These are phyloP conservation scores for Puccinia horiana DNA, from an alignment of 1,284 basidiomycete species.

Conservation along the genomic window DNA sequence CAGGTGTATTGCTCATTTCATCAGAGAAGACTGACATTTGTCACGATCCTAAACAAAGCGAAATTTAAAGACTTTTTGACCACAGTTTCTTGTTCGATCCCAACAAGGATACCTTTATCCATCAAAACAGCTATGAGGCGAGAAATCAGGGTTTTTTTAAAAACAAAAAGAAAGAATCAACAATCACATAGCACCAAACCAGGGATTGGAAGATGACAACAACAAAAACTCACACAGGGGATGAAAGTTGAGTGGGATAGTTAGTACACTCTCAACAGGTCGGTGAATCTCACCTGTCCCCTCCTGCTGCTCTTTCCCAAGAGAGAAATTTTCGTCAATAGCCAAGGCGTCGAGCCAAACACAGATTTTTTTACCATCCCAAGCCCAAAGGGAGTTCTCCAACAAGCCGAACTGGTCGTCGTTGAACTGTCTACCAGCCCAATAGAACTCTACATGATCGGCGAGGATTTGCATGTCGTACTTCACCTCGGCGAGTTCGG, in stretches of 20 bases:
- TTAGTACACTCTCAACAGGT: constrained; percentile 86
- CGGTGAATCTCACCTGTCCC: constrained; percentile 56
- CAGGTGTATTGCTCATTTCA: not conserved
- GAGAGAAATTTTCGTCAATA: constrained; percentile 66
- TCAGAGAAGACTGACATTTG: constrained; percentile 68
- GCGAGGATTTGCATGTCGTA: constrained; percentile 98
- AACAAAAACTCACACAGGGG: constrained; percentile 74
- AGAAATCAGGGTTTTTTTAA: not conserved
- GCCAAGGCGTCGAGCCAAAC: constrained; percentile 94
- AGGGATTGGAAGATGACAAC: not conserved
- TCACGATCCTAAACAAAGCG: constrained; percentile 85
- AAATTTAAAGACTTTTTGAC: constrained; percentile 79
- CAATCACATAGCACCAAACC: not conserved
- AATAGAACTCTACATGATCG: constrained; percentile 93
- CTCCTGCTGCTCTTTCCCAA: constrained; percentile 45
- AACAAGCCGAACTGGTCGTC: constrained; percentile 74
- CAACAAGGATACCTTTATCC: constrained; percentile 98
- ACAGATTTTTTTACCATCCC: constrained; percentile 82
- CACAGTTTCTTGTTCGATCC: constrained; percentile 83
- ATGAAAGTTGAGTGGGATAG: constrained; percentile 88
- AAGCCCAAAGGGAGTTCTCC: constrained; percentile 97
- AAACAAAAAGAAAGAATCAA: not conserved
- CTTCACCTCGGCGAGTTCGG: constrained; percentile 71
- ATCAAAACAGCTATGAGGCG: constrained; percentile 76
- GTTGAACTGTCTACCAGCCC: constrained; percentile 70